Conservation (phyloP, 805 yeast species). For the Ogataea henricii region DNA sequence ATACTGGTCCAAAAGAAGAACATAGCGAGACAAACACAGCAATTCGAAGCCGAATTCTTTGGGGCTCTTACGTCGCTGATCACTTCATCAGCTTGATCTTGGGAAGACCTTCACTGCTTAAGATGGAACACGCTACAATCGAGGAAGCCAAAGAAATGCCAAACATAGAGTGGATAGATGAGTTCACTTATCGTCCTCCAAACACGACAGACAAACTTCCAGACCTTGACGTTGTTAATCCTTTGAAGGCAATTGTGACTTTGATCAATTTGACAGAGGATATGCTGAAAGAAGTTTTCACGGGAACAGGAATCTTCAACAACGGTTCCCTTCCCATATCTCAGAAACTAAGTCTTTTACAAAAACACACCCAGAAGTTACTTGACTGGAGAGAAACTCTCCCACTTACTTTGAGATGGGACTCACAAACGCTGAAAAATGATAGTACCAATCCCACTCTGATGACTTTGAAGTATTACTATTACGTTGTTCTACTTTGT, state of each 20-base stretch:
- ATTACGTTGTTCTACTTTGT: slow-evolving; percentile 59
- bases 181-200: slow-evolving; percentile 42
- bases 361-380: slow-evolving; percentile 47
- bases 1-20: slow-evolving; percentile 36
- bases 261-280: slow-evolving; percentile 47
- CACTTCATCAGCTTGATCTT: slow-evolving; percentile 60
- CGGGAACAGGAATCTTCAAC: slow-evolving; percentile 8
- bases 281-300: slow-evolving; percentile 47
- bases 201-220: slow-evolving; percentile 22
- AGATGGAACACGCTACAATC: slow-evolving; percentile 58
- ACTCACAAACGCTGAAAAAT: slow-evolving; percentile 38
- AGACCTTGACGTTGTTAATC: slow-evolving; percentile 40
- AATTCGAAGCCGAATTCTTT: slow-evolving; percentile 59
- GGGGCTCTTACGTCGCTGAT: slow-evolving; percentile 70
- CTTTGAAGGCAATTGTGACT: slow-evolving; percentile 44
- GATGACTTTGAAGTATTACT: slow-evolving; percentile 55
- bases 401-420: slow-evolving; percentile 54
- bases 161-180: slow-evolving; percentile 63
- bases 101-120: slow-evolving; percentile 59
- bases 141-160: slow-evolving; percentile 62
- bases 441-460: slow-evolving; percentile 53
- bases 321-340: slow-evolving; percentile 3
- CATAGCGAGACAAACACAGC: slow-evolving; percentile 53
- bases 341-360: slow-evolving; percentile 17
- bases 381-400: slow-evolving; percentile 50